Evolutionary conservation across 176 grass and related monocot genomes (phyloP), one percentile per base, ranked within the genome.

Genomic region (Lolium rigidum): DNA sequence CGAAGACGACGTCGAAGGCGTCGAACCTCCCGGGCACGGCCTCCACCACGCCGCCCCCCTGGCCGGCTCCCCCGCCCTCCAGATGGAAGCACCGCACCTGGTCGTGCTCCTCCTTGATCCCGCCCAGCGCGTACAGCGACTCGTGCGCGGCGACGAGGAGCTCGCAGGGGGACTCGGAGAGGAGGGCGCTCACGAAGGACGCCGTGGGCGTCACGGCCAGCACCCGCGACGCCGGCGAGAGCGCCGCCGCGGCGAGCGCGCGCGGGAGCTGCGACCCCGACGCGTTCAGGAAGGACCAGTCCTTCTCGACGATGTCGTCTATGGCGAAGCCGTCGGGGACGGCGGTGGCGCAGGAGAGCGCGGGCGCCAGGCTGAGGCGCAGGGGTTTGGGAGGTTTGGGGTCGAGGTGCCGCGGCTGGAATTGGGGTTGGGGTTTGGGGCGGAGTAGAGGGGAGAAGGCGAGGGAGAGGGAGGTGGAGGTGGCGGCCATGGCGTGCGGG

Each of bases 31-130:
- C 84, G 9, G 96, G 93, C n/a, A 95, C 84, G 26, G 81, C 82
- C 59, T 91, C 71, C 55, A 95, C 86, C 11, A 87, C 90, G 74
- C 96, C 96, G 38, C 89, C 89, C 7, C 59, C 85, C 68, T 60
- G 48, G 7, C 81, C 89, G 20, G n/a, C 81, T 37, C 89, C 89
- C 20, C 89, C 89, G 2, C 89, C 89, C 25, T 87, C 89, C 5
- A 87, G 51, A 24, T 98, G 93, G 74, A 92, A 95, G 83, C 93
- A 98, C 79, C 93, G 88, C 71, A 94, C 92, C 84, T 87, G 89
- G 78, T 98, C 96, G 81, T 92, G 91, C 63, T 61, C 82, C 84
- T 98, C 96, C 82, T 98, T 94, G 62, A 98, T 85, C 72, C 89
- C 89, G 6, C 88, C 91, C 31, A 98, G 88, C 78, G 94, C 90